Evolutionary conservation across 305 asterid genomes (phyloP).

Genomic region (Stenogyne calaminthoides): DNA sequence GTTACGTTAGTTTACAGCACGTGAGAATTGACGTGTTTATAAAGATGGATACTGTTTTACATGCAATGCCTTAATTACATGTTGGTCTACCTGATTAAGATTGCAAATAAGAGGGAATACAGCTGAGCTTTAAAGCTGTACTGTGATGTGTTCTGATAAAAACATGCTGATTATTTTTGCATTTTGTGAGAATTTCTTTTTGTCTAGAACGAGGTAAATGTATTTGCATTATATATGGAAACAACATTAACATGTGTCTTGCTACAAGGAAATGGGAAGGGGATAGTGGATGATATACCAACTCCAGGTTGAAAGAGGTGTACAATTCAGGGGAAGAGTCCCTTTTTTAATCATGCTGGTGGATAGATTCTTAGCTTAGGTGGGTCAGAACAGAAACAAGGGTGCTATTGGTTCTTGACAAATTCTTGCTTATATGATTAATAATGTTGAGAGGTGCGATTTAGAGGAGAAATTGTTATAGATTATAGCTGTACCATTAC

Average conservation of each 20-base stretch:
- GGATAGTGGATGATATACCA: conserved; percentile 16
- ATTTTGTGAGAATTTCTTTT: conserved; percentile 14
- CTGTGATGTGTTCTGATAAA: background rate
- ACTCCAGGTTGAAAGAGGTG: conserved; percentile 22
- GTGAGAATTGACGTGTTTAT: background rate
- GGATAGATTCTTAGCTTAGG: conserved; percentile 1
- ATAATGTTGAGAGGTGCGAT: background rate
- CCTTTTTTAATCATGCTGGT: conserved; percentile 11
- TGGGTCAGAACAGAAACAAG: background rate
- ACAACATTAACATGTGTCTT: conserved; percentile 4
- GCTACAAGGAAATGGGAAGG: conserved; percentile 4
- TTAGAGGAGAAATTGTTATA: background rate
- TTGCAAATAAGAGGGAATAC: conserved; percentile 9
- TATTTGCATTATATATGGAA: background rate
- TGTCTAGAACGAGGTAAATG: conserved; percentile 10
- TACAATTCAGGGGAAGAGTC: conserved; percentile 6
- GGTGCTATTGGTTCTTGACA: conserved; percentile 12
- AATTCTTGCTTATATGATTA: background rate
- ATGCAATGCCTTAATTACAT: conserved; percentile 24
- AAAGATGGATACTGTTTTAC: conserved; percentile 16
- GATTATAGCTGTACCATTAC: background rate
- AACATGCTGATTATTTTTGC: background rate
- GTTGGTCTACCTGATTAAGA: conserved; percentile 16
- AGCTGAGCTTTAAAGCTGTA: conserved; percentile 19
- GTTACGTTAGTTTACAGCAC: conserved; percentile 20